Evolutionary conservation across 306 rosid genomes (phyloP), one percentile per base, ranked within the genome.

Genomic region (Fragaria vesca): DNA sequence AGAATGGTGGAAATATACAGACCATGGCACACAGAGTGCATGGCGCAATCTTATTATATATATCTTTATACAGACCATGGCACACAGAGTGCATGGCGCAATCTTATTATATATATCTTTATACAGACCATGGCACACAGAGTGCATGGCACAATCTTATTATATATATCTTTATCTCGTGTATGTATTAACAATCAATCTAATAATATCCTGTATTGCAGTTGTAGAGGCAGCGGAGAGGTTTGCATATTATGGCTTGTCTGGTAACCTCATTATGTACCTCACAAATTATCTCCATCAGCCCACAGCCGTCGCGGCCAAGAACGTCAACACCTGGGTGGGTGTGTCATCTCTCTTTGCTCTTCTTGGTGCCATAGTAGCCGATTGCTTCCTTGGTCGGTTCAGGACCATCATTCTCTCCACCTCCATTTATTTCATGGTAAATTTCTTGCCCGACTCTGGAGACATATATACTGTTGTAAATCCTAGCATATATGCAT

Each of bases 301-400:
- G 72, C 79, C 94, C 0, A 46, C 71, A 11, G 75, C 88, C 5
- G 77, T 76, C 0, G 94, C 92, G 2, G 90, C 77, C 0, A 84
- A 86, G 79, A 82, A 86, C 65, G 88, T 88, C 40, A 90, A 90
- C 88, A 86, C 85, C 1, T 88, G 92, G 94, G 72, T 86, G 38
- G 94, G 90, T 32, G 85, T 87, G 9, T 84, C 92, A 0, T 77
- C 89, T 0, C 80, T 90, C 51, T 86, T 88, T 58, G 89, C 94
- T 24, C 8, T 90, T 43, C 80, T 90, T 3, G 92, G 94, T 15
- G 92, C 88, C 28, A 83, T 88, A 74, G 12, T 90, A 0, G 92
- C 90, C 2, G 94, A 90, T 63, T 90, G 92, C 0, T 85, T 63
- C 42, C 54, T 88, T 0, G 94, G 94, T 55, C 87, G 94, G 5